Percentiles rank a stretch among this genome's conserved stretches.
Evolutionary conservation across 176 grass and related monocot genomes (phyloP).

Genomic region (Avena eriantha): DNA sequence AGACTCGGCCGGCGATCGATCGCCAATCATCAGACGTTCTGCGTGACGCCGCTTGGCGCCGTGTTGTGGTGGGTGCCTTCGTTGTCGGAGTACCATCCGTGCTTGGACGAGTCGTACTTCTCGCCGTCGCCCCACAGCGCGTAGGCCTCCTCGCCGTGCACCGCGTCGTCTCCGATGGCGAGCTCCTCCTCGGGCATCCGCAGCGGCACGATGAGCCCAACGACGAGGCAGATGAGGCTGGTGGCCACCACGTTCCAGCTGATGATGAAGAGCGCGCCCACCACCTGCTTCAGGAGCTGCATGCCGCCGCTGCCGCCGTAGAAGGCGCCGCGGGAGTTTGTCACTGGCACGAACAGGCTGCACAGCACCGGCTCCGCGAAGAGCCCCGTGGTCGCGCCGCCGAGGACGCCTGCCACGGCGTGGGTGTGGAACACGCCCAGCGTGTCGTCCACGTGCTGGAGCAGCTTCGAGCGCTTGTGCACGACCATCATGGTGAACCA

Average conservation of each 20-base stretch:
- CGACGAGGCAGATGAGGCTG: conserved; percentile 64
- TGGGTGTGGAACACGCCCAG: conserved; percentile 95
- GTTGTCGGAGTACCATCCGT: conserved; percentile 34
- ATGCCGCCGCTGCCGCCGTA: conserved; percentile 64
- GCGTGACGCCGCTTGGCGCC: conserved; percentile 72
- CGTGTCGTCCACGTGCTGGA: conserved; percentile 89
- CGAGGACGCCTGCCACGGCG: conserved; percentile 85
- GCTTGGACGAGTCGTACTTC: conserved; percentile 63
- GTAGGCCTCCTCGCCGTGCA: conserved; percentile 63
- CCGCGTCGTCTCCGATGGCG: conserved; percentile 84
- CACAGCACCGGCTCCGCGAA: conserved; percentile 81
- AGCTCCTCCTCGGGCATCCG: conserved; percentile 87
- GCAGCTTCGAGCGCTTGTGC: conserved; percentile 73
- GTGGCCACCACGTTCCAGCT: conserved; percentile 81
- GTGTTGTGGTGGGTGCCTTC: conserved; percentile 47
- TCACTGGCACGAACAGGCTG: conserved; percentile 69
- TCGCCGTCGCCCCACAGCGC: conserved; percentile 94
- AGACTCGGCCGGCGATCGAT: background rate
- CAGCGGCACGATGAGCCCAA: conserved; percentile 56
- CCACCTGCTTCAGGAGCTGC: conserved; percentile 72
- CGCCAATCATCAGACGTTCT: conserved; percentile 47
- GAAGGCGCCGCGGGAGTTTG: conserved; percentile 76
- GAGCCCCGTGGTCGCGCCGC: conserved; percentile 75
- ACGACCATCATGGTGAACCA: conserved; percentile 99
- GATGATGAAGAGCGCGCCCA: conserved; percentile 74